Evolutionary conservation across 2,329 filamentous ascomycete species (phyloP), one percentile per base, ranked within the genome.

Genomic region (Pseudogymnoascus sp.): DNA sequence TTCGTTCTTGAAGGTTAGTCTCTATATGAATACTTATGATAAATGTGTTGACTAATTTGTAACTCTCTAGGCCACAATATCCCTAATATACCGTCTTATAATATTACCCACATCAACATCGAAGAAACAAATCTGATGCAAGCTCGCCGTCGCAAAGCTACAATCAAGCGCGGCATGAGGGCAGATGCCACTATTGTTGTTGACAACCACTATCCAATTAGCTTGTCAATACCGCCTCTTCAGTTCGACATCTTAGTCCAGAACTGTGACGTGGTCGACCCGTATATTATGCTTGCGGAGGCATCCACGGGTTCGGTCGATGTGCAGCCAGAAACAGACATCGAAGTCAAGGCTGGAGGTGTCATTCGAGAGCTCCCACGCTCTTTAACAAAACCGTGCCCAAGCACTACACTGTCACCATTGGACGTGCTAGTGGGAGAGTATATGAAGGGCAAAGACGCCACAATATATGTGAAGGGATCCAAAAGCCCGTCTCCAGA

Each of bases 201-300:
- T 27, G 79, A 82, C 69, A 96, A 97, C 73, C 79, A 86, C 60
- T 96, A 90, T 70, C 90, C 92, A 0, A 74, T 99, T 59, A 82
- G 87, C 63, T 77, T 97, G 60, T 82, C 84, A 21, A 78, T 97
- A 18, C 94, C 94, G 10, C 80, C 88, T 37, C 84, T 97, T 62
- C 86, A 84, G 0, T 97, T 97, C 70, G 87, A 92, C 65, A 85
- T 97, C 31, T 79, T 96, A 55, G 87, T 97, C 5, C 87, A 90
- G 45, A 91, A 91, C 65, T 99, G 94, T 74, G 80, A 82, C 27
- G 78, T 82, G 3, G 78, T 83, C 21, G 86, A 94, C 62, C 82
- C 87, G 3, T 85, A 87, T 65, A 94, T 99, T 68, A 79, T 85
- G 66, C 82, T 97, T 61, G 92, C 90, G 2, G 85, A 89, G 68